A percentile compares a stretch with the other conserved stretches of the same genome.
Conservation (phyloP, 192 early-diverging fungal genomes). For the Coemansia sp. region DNA sequence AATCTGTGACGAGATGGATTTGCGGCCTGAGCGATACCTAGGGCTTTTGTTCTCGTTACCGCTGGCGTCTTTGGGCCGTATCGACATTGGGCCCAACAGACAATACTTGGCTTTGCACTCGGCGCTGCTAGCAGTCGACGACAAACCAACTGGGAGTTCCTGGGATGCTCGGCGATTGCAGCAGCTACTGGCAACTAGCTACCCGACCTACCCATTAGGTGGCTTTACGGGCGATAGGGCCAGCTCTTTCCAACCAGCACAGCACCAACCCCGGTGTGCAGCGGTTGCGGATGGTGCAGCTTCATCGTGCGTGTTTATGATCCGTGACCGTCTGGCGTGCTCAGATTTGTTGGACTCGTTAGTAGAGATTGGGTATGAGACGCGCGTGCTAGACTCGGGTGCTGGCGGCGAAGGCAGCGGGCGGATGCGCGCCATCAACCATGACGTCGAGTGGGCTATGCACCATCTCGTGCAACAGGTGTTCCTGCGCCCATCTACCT, state of each 20-base stretch:
- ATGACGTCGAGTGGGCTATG: slow-evolving; percentile 60
- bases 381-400: slow-evolving; percentile 40
- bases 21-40: slow-evolving; percentile 47
- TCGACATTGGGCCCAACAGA: slow-evolving; percentile 55
- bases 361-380: slow-evolving; percentile 55
- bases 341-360: slow-evolving; percentile 56
- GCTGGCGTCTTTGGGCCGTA: slow-evolving; percentile 40
- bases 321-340: slow-evolving; percentile 55
- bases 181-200: slow-evolving; percentile 13
- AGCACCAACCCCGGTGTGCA: slow-evolving; percentile 1
- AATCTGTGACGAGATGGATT: slow-evolving; percentile 27
- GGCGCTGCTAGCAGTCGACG: slow-evolving; percentile 17
- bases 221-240: slow-evolving; percentile 2
- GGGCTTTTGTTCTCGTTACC: slow-evolving; percentile 36
- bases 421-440: slow-evolving; percentile 53
- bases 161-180: slow-evolving; percentile 10
- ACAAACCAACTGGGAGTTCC: neutral
- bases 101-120: slow-evolving; percentile 55
- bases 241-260: slow-evolving; percentile 8
- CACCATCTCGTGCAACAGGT: slow-evolving; percentile 57
- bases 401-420: slow-evolving; percentile 33
- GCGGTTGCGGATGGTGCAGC: slow-evolving; percentile 5
- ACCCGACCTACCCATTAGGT: slow-evolving; percentile 13
- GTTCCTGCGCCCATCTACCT: slow-evolving; percentile 42
- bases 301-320: slow-evolving; percentile 50